Evolutionary conservation across 495 filamentous ascomycete genomes (phyloP).

Genomic region (Tuber aestivum): DNA sequence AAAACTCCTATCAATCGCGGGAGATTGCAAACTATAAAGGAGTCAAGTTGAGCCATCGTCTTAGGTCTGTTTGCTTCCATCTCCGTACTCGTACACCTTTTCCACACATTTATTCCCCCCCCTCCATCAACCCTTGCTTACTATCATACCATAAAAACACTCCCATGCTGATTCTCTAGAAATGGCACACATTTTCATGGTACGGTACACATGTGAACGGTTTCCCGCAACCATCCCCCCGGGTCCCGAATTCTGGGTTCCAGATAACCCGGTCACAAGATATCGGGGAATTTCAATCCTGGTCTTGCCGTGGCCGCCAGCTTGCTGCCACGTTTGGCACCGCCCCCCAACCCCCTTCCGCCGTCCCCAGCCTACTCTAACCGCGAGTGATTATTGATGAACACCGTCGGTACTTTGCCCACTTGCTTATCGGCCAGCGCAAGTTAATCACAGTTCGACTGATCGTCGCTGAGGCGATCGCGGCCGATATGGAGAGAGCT

Average conservation of each 20-base stretch:
- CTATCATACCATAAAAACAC: too few species aligned
- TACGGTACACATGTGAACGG: background rate
- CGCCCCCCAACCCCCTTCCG: background rate
- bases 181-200: background rate
- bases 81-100: background rate
- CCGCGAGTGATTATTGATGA: background rate
- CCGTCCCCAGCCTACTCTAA: background rate
- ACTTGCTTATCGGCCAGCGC: background rate
- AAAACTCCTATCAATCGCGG: background rate
- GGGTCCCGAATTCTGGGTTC: background rate
- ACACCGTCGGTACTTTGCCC: background rate
- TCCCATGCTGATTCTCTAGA: background rate
- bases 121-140: background rate
- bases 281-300: background rate
- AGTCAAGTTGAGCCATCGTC: background rate
- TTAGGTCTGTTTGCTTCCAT: background rate
- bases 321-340: background rate
- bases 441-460: background rate
- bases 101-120: background rate
- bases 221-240: background rate
- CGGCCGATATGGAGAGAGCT: background rate
- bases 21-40: background rate
- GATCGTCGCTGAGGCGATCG: background rate
- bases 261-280: background rate
- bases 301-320: background rate